phyloP scores from a whole-genome alignment of 2,329 filamentous ascomycete genomes.

The Phaeosphaeria sp. region DNA sequence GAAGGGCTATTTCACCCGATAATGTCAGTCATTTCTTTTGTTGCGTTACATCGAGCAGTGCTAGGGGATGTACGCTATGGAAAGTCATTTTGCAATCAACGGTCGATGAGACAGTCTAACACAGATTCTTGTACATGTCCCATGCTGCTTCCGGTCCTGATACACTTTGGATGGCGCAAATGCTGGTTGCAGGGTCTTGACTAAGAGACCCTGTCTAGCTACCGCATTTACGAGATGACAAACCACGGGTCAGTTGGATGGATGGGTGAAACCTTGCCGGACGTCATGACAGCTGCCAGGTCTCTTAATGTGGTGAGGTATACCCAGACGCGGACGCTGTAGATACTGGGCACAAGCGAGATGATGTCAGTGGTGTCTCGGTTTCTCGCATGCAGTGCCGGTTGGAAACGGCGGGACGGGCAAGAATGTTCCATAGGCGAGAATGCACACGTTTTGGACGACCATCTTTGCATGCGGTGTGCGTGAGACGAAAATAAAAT shows the following conservation, averaged over 20 bases:
- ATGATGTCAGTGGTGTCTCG: constrained; percentile 15
- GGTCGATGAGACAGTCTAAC: constrained; percentile 7
- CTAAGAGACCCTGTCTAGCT: neutral
- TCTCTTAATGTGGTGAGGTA: neutral
- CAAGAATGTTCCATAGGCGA: neutral
- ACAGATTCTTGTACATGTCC: neutral
- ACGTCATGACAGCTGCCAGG: constrained; percentile 6
- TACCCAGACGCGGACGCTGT: neutral
- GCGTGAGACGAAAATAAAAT: neutral
- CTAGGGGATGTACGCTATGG: constrained; percentile 32
- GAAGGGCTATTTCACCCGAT: constrained; percentile 19
- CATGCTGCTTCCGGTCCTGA: neutral
- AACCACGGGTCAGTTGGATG: neutral
- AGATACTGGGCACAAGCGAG: constrained; percentile 6
- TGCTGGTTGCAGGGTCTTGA: neutral
- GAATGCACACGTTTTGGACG: neutral
- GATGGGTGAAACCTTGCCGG: neutral
- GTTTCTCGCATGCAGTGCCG: constrained; percentile 1
- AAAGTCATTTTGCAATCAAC: constrained; percentile 17
- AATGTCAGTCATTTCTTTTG: constrained; percentile 39
- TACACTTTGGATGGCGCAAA: neutral
- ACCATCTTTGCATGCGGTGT: neutral
- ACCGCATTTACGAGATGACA: neutral
- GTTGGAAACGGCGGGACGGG: neutral
- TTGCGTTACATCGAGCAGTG: constrained; percentile 30